A percentile compares a stretch with the other conserved stretches of the same genome.
phyloP scores from a whole-genome alignment of 768 basidiomycete species.

The Rhizopogon vinicolor region DNA sequence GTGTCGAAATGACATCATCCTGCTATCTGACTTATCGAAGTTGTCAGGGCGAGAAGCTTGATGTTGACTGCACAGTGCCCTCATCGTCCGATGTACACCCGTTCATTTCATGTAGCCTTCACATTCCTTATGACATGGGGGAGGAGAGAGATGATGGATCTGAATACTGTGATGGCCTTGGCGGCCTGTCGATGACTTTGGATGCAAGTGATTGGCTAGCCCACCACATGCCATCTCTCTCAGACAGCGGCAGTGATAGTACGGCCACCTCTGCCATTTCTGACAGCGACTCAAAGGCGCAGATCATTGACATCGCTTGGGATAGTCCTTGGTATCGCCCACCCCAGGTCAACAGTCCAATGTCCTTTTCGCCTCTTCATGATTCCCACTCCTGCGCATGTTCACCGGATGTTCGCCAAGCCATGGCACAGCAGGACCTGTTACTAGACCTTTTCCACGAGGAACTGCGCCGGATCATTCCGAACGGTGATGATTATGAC shows the following conservation, averaged over 20 bases:
- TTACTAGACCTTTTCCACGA: constrained; percentile 28
- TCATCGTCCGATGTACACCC: constrained; percentile 7
- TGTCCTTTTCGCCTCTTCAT: constrained; percentile 15
- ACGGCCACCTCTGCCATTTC: constrained; percentile 13
- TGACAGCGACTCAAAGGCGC: constrained; percentile 24
- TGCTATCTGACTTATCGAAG: not conserved
- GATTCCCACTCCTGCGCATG: constrained; percentile 21
- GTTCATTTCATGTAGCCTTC: constrained; percentile 12
- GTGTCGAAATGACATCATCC: constrained; percentile 1
- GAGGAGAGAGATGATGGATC: not conserved
- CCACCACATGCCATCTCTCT: constrained; percentile 6
- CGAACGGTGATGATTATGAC: constrained; percentile 13
- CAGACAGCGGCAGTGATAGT: constrained; percentile 18
- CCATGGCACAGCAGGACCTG: constrained; percentile 27
- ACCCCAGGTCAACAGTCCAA: constrained; percentile 21
- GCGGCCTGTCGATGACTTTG: not conserved
- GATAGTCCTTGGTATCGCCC: constrained; percentile 35
- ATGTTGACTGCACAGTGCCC: constrained; percentile 2
- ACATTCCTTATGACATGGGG: not conserved
- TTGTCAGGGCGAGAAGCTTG: constrained; percentile 11
- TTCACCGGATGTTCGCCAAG: constrained; percentile 28
- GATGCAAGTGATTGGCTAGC: not conserved
- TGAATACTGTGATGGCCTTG: not conserved
- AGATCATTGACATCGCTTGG: constrained; percentile 35
- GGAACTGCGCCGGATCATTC: constrained; percentile 21